Evolutionary conservation across 805 yeast species (phyloP), one percentile per base, ranked within the genome.

Genomic region (Candida patagonica): DNA sequence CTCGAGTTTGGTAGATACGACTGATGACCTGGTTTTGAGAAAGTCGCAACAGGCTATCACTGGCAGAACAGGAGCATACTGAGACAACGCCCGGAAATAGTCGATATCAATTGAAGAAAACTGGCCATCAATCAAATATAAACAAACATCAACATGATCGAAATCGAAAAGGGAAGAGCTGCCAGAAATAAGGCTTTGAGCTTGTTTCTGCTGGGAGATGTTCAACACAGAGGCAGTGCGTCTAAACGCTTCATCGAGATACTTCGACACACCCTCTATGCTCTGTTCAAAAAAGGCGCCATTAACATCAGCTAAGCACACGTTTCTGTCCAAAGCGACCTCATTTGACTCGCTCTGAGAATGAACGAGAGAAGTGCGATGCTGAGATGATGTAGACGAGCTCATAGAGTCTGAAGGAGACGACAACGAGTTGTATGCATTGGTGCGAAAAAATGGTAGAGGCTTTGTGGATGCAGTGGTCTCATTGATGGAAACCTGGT

Each of bases 401-500:
- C 26, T 12, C 8, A 12, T 8, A 24, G 26, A 24, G 12, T 12
- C 26, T 8, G 26, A 24, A 8, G 26, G 12, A 24, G 22, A 20
- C 27, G 29, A 34, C 9, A 17, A 6, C 2, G n/a, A n/a, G n/a
- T n/a, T n/a, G n/a, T n/a, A n/a, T n/a, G n/a, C n/a, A 35, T 39
- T 8, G 44, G 22, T n/a, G 24, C 19, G 40, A 45, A 51, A 15
- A 42, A 42, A 2, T 48, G 53, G 25, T 29, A 42, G 15, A 5
- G 57, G 57, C 42, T 49, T 44, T 4, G 57, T 43, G 5, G 57
- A 53, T 26, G 52, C 57, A 25, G 42, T 37, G 12, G 31, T 30
- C 26, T 46, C 49, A 13, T 19, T 31, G 5, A 43, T 19, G 12
- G 31, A 13, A 10, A n/a, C 35, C 7, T 9, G 7, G 6, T 16